Base-by-base conservation (phyloP, 2,329 filamentous ascomycete genomes). In the Coniochaeta sp. region DNA sequence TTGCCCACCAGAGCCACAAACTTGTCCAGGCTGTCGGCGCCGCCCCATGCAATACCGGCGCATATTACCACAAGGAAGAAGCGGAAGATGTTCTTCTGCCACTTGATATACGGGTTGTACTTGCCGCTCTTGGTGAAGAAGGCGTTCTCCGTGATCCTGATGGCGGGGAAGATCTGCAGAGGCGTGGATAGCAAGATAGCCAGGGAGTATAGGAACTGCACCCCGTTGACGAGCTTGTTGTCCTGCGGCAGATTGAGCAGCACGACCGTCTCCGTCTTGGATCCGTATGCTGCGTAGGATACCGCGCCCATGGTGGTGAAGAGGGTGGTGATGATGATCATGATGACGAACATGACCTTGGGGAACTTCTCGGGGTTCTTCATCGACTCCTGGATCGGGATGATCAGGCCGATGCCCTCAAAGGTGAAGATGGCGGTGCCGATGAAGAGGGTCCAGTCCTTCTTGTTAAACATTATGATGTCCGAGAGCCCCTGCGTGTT, bases 341-440 rank as follows among this genome's bases (percentile, higher is more conserved):
- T 99, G 63, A 99, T 90, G 35, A 83, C 79, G 48, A 85, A 87
- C 57, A 99, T 83, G 47, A 99, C 92, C 54, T 81, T 81, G 46
- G 94, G 91, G 68, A 99, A 99, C 66, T 95, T 92, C 57, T 85
- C 77, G 0, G 92, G 95, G 38, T 91, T 78, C 65, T 86, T 88
- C 94, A 99, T 99, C 20, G 91, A 95, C 63, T 95, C 91, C 69
- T 99, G 95, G 54, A 99, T 96, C 0, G 95, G 94, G 56, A 99
- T 96, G 68, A 99, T 95, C 48, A 99, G 82, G 12, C 94, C 95
- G 55, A 99, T 95, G 26, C 94, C 94, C 66, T 99, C 94, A 64
- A 97, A 99, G 0, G 94, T 97, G 72, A 99, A 99, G 66, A 99
- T 97, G 26, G 95, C 94, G 0, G 95, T 99, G 55, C 94, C 95